A percentile compares a stretch with the other conserved stretches of the same genome.
Evolutionary conservation across 371 early-diverging fungal genomes (phyloP).

Genomic region (Dinochytrium kinnereticum): DNA sequence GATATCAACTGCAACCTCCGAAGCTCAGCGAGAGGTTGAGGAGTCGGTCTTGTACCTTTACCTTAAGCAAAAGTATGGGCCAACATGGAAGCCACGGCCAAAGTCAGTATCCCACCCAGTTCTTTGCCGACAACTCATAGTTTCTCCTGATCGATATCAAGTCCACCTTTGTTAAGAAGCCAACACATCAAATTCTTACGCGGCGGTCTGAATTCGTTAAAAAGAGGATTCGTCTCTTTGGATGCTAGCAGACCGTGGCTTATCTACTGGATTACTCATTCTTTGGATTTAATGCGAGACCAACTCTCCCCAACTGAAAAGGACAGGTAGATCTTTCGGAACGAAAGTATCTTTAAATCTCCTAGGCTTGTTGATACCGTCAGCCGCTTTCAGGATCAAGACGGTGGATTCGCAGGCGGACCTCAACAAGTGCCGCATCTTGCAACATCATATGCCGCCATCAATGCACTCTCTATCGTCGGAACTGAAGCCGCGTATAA

Average conservation of each 20-base stretch:
- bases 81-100: not conserved
- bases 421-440: conserved; percentile 80
- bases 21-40: conserved; percentile 51
- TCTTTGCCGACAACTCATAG: not conserved
- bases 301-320: conserved; percentile 48
- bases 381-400: conserved; percentile 64
- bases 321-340: conserved; percentile 47
- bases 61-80: conserved; percentile 12
- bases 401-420: conserved; percentile 91
- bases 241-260: conserved; percentile 95
- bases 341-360: not conserved
- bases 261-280: conserved; percentile 87
- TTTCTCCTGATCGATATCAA: not conserved
- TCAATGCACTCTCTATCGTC: conserved; percentile 73
- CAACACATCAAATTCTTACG: conserved; percentile 26
- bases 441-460: conserved; percentile 87
- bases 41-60: conserved; percentile 35
- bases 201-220: conserved; percentile 43
- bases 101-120: too few relatives aligned
- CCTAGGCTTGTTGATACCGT: conserved; percentile 70
- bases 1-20: conserved; percentile 56
- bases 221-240: conserved; percentile 68
- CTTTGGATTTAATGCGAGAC: conserved; percentile 75
- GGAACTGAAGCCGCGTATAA: conserved; percentile 76
- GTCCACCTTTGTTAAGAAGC: conserved; percentile 21